phyloP scores from a whole-genome alignment of 2,329 filamentous ascomycete species.

The Thermothelomyces thermophilus region DNA sequence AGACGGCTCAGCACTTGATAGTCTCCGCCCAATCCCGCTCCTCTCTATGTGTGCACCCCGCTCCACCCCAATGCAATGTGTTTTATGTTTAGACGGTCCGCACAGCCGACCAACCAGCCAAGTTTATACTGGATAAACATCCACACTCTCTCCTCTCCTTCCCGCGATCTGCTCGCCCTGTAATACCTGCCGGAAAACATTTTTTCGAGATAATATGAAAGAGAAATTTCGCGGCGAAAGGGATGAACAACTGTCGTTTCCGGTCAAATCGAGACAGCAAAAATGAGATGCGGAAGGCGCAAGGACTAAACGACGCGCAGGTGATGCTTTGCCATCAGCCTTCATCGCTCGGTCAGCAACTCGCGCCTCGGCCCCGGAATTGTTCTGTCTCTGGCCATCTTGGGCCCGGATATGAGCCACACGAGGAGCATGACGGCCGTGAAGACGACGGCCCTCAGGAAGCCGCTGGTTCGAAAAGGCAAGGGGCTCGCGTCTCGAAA shows the following conservation, averaged over 20 bases:
- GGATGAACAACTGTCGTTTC: too few relatives aligned
- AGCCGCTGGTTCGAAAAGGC: conserved; percentile 31
- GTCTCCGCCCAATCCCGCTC: conserved; percentile 20
- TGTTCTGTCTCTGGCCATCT: conserved; percentile 27
- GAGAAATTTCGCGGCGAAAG: too few relatives aligned
- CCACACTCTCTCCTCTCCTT: too few relatives aligned
- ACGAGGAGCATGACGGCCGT: conserved; percentile 37
- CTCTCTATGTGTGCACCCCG: conserved; percentile 14
- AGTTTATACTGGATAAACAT: neutral
- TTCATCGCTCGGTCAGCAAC: neutral
- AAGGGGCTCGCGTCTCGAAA: conserved; percentile 19
- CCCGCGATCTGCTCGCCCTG: neutral
- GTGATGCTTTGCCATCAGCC: neutral
- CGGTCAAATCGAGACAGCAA: too few relatives aligned
- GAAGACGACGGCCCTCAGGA: conserved; percentile 39
- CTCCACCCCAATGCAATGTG: conserved; percentile 10
- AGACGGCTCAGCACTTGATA: conserved; percentile 54
- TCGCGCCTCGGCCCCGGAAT: neutral
- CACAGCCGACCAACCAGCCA: neutral
- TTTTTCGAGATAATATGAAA: too few relatives aligned
- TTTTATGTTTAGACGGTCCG: conserved; percentile 4
- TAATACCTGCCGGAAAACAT: too few relatives aligned
- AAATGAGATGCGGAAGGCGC: too few relatives aligned
- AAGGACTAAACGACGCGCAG: too few relatives aligned
- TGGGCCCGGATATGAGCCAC: conserved; percentile 37